phyloP scores from a whole-genome alignment of 305 asterid species.

The Fraxinus sp. region DNA sequence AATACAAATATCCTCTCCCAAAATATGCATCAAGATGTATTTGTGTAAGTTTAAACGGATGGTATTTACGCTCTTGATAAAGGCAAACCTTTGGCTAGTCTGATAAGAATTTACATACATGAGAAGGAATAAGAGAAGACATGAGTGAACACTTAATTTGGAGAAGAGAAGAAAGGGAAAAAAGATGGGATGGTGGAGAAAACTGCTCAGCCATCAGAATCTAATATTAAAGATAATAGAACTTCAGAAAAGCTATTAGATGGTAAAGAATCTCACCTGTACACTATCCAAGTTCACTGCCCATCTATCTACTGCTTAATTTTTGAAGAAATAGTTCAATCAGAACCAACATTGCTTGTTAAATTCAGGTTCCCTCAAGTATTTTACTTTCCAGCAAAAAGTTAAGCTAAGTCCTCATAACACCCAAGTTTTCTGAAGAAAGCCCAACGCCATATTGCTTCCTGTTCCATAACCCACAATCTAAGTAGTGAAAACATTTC shows the following conservation, averaged over 20 bases:
- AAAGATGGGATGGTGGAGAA: not conserved
- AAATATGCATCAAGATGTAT: not conserved
- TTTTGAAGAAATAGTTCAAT: not conserved
- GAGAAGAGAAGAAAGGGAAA: not conserved
- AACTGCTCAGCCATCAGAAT: not conserved
- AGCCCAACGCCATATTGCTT: not conserved
- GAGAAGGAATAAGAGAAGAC: not conserved
- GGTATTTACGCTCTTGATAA: not conserved
- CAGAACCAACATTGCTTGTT: slow-evolving; percentile 5
- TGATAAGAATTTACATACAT: not conserved
- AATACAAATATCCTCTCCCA: not conserved
- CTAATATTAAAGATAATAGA: not conserved
- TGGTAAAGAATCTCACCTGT: slow-evolving; percentile 6
- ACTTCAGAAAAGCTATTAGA: not conserved
- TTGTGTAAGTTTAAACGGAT: not conserved
- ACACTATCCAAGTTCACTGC: not conserved
- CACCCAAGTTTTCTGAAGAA: not conserved
- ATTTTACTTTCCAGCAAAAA: not conserved
- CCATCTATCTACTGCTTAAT: not conserved
- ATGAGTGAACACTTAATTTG: slow-evolving; percentile 1
- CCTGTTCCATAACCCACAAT: not conserved
- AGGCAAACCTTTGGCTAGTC: not conserved
- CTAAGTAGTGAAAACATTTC: not conserved
- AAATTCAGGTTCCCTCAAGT: not conserved
- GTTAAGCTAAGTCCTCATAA: slow-evolving; percentile 2